Base-by-base conservation (phyloP, 495 filamentous ascomycete genomes). In the Hypoxylon subgilvum region DNA sequence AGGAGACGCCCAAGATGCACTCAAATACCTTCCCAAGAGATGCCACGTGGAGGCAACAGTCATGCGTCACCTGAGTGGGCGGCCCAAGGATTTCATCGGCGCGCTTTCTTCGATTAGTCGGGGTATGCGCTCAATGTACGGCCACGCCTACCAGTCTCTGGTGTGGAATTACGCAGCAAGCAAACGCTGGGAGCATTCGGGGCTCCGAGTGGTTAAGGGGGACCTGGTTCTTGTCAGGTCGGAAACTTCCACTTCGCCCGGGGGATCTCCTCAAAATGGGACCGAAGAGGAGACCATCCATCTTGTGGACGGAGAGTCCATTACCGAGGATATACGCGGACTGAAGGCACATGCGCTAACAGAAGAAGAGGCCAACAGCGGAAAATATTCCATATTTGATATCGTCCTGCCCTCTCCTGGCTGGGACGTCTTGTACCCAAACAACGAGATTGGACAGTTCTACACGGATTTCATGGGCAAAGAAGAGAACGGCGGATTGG, bases 391-490 rank as follows among this genome's bases (percentile, higher is more conserved):
- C 22, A 88, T 97, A 61, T 92, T 88, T 64, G 94, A 98, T 65
- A 67, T 98, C 48, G 93, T 98, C n/a, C 79, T 98, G 2, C 92
- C 94, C n/a, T 86, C 87, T 9, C 93, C 95, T 4, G 94, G 94
- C 23, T 97, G 83, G 72, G 92, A 96, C 61, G 82, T 97, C 23
- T 69, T 87, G 6, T 98, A 97, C 67, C 94, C 94, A 1, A 68
- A 76, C 2, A 96, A 97, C 64, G 82, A 82, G n/a, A 83, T 97
- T 63, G 86, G 84, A 10, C 82, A 85, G 7, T 92, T 86, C 68
- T 98, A 97, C 71, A 79, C 77, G 49, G 73, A 79, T 6, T 94
- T 96, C 71, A 97, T 98, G 95, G 81, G 68, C 10, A 87, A 80
- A 46, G 80, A 86, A 40, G 82, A 82, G 38, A 91, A 91, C 39